These are phyloP conservation scores for Populus hybrid DNA, from an alignment of 441 rosid genomes.

Conservation along the genomic window DNA sequence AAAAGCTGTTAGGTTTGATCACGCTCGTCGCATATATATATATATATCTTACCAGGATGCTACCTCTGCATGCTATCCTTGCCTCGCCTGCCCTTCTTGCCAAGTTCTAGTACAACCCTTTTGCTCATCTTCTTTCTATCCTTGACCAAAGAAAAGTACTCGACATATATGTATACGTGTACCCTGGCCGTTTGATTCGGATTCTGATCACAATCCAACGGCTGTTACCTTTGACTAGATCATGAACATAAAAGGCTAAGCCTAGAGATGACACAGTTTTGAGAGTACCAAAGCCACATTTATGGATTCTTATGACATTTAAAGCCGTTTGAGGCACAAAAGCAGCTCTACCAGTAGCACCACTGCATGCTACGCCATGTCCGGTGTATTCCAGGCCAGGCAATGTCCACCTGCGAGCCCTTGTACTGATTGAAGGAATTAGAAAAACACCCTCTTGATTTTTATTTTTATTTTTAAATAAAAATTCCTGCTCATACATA, in stretches of 20 bases:
- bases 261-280: not conserved
- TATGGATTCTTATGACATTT: not conserved
- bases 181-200: not conserved
- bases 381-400: slow-evolving; percentile 1
- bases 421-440: not conserved
- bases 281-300: not conserved
- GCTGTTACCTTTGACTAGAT: not conserved
- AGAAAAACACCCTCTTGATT: not conserved
- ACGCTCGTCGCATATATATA: slow-evolving; percentile 7
- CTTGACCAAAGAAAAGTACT: not conserved
- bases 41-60: not conserved
- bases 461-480: too few species aligned
- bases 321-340: not conserved
- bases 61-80: not conserved
- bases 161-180: not conserved
- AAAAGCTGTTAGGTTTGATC: slow-evolving; percentile 20
- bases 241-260: not conserved
- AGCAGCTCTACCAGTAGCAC: not conserved
- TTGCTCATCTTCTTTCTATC: not conserved
- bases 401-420: not conserved
- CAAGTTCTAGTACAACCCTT: not conserved
- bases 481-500: not conserved
- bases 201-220: not conserved
- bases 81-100: not conserved
- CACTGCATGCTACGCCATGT: not conserved